phyloP scores from a whole-genome alignment of 208 protist species.

The Porcisia deanei region DNA sequence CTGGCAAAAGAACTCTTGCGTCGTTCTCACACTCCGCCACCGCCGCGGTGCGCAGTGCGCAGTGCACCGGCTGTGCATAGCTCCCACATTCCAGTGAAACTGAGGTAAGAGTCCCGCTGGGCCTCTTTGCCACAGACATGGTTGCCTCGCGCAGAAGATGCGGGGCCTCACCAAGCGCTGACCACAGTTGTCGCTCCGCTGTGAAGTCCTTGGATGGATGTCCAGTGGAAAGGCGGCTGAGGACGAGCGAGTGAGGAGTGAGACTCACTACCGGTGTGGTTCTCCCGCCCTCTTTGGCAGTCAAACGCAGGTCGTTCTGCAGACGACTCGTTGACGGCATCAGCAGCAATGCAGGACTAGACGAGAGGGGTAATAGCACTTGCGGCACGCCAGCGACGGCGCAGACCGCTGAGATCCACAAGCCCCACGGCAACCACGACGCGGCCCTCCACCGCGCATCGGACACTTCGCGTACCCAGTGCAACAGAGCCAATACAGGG shows the following conservation, averaged over 20 bases:
- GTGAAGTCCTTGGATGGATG: background rate
- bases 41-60: background rate
- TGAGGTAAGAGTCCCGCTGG: background rate
- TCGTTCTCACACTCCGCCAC: background rate
- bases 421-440: conserved; percentile 28
- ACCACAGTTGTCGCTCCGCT: background rate
- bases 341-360: background rate
- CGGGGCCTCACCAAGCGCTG: background rate
- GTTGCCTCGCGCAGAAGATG: conserved; percentile 4
- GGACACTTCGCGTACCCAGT: background rate
- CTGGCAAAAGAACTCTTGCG: background rate
- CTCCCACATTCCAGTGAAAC: background rate
- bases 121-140: background rate
- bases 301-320: background rate
- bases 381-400: background rate
- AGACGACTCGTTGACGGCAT: conserved; percentile 3
- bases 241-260: background rate
- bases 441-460: conserved; percentile 13
- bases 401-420: conserved; percentile 8
- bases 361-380: background rate
- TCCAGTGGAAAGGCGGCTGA: background rate
- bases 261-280: background rate
- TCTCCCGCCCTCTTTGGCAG: background rate
- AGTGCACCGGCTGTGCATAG: too few relatives aligned
- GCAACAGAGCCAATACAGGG: background rate